Percentiles rank a stretch among this genome's conserved stretches.
phyloP scores from a whole-genome alignment of 164 flowering plant species.

The Annona squamosa region DNA sequence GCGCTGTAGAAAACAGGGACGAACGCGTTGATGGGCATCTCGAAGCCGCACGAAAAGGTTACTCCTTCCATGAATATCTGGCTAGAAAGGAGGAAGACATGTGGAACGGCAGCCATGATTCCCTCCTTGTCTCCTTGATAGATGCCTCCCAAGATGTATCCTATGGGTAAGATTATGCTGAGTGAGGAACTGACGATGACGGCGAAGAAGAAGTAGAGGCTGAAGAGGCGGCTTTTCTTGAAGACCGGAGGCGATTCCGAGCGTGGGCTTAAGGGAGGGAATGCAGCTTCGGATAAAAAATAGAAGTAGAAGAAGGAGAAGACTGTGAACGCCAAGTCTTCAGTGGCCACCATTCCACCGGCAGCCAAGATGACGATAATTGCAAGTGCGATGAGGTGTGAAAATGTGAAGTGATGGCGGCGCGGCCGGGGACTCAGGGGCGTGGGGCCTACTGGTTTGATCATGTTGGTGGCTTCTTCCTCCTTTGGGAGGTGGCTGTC shows the following conservation, averaged over 20 bases:
- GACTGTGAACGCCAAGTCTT: conserved; percentile 25
- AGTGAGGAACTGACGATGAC: conserved; percentile 51
- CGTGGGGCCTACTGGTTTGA: background rate
- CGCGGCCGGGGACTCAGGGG: background rate
- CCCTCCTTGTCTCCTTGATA: conserved; percentile 55
- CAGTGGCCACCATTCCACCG: conserved; percentile 32
- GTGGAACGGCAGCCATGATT: conserved; percentile 60
- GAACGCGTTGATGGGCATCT: conserved; percentile 47
- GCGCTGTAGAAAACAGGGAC: conserved; percentile 63
- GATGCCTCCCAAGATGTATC: conserved; percentile 52
- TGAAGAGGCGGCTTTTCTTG: conserved; percentile 23
- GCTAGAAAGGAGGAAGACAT: conserved; percentile 54
- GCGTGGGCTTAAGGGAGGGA: conserved; percentile 12
- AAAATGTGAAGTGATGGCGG: conserved; percentile 28
- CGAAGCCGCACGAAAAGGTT: conserved; percentile 34
- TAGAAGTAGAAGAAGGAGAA: conserved; percentile 29
- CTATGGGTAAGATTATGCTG: conserved; percentile 54
- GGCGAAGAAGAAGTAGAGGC: conserved; percentile 30
- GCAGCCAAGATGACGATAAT: conserved; percentile 28
- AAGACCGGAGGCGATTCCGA: conserved; percentile 28
- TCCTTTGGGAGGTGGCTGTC: conserved; percentile 41
- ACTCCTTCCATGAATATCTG: conserved; percentile 67
- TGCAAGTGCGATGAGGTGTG: conserved; percentile 31
- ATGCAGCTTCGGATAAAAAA: conserved; percentile 22
- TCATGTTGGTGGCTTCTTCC: conserved; percentile 11